Percentiles rank a stretch among this genome's conserved stretches.
Evolutionary conservation across 1,284 basidiomycete genomes (phyloP).

Genomic region (Ustilago crameri): DNA sequence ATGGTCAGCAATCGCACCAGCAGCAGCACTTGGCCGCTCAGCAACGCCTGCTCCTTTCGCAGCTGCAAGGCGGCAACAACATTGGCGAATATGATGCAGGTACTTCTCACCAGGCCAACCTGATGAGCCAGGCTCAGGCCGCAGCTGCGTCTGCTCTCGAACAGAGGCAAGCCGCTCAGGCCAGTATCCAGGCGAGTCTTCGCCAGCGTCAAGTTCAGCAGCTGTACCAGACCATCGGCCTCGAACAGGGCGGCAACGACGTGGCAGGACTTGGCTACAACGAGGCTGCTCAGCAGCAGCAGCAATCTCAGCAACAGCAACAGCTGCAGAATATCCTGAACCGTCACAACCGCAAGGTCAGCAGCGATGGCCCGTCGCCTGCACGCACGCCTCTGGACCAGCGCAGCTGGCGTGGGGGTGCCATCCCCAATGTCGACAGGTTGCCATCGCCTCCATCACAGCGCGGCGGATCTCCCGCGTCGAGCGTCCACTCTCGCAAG

Average conservation of each 20-base stretch:
- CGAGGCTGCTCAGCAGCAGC: constrained; percentile 22
- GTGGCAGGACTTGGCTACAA: constrained; percentile 8
- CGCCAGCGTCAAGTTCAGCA: constrained; percentile 60
- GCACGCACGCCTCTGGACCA: constrained; percentile 32
- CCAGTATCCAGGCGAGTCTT: constrained; percentile 58
- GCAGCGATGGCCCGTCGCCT: constrained; percentile 26
- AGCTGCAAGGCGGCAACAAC: constrained; percentile 43
- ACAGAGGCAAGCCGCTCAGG: constrained; percentile 60
- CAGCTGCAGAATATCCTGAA: constrained; percentile 43
- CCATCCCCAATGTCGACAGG: constrained; percentile 13
- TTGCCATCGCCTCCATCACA: constrained; percentile 33
- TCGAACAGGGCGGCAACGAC: constrained; percentile 17
- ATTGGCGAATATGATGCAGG: constrained; percentile 16
- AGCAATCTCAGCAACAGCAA: constrained; percentile 33
- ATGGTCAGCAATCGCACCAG: constrained; percentile 29
- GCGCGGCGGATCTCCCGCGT: constrained; percentile 33
- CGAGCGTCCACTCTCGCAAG: constrained; percentile 33
- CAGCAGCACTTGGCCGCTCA: constrained; percentile 54
- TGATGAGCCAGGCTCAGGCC: constrained; percentile 26
- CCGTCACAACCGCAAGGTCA: constrained; percentile 42
- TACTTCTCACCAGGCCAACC: constrained; percentile 24
- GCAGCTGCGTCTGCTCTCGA: constrained; percentile 46
- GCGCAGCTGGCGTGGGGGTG: constrained; percentile 44
- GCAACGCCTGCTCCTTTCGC: constrained; percentile 57
- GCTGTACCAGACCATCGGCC: constrained; percentile 47